Evolutionary conservation across 345 rosid genomes (phyloP).

Genomic region (Firmiana major): DNA sequence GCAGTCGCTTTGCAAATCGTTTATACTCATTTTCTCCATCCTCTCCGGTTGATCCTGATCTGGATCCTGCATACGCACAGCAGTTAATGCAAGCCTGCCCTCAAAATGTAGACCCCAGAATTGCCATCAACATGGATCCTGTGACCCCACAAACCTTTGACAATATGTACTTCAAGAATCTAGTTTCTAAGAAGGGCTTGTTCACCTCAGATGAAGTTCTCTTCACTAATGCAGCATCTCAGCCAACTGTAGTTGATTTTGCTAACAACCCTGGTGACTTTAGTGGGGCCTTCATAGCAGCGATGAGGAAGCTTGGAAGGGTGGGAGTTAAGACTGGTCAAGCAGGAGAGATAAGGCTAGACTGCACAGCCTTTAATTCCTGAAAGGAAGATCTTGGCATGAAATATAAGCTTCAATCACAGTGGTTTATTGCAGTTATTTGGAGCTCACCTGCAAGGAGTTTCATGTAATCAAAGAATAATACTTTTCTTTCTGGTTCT

Average conservation of each 20-base stretch:
- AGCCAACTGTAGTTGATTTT: slow-evolving; percentile 50
- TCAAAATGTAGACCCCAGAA: slow-evolving; percentile 39
- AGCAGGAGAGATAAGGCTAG: slow-evolving; percentile 60
- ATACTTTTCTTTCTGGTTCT: neutral
- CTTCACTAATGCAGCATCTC: slow-evolving; percentile 47
- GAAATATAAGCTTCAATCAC: neutral
- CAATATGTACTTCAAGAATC: slow-evolving; percentile 64
- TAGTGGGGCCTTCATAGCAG: slow-evolving; percentile 45
- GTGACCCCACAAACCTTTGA: slow-evolving; percentile 51
- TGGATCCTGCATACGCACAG: slow-evolving; percentile 51
- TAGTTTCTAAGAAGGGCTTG: slow-evolving; percentile 66
- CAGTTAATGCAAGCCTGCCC: slow-evolving; percentile 58
- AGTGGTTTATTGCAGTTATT: neutral
- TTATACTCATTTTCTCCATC: slow-evolving; percentile 58
- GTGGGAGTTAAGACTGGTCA: slow-evolving; percentile 56
- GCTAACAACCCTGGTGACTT: slow-evolving; percentile 52
- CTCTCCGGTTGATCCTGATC: slow-evolving; percentile 58
- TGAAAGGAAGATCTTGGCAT: slow-evolving; percentile 6
- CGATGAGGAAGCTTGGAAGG: slow-evolving; percentile 86
- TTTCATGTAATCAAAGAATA: neutral
- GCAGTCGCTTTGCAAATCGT: slow-evolving; percentile 61
- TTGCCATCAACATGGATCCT: slow-evolving; percentile 55
- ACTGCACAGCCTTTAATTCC: slow-evolving; percentile 57
- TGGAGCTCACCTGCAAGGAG: neutral
- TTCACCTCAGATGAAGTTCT: slow-evolving; percentile 70